These are phyloP conservation scores for Solanum clarkiae DNA, from an alignment of 257 asterid species.

Conservation along the genomic window DNA sequence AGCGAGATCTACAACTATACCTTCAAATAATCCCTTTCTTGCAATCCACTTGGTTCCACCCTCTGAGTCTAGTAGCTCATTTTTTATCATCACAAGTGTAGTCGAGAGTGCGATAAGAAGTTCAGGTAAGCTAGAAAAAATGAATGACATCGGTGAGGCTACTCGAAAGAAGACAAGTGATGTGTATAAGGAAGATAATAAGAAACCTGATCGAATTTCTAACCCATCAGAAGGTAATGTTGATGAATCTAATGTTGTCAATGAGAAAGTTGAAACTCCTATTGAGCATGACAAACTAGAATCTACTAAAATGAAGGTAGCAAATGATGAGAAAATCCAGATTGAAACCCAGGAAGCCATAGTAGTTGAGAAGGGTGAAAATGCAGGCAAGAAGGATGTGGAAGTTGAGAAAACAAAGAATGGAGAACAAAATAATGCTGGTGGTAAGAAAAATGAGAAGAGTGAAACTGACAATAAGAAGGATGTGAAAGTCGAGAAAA, in stretches of 20 bases:
- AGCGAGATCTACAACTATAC: constrained; percentile 13
- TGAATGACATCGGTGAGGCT: not conserved
- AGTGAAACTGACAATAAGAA: no score
- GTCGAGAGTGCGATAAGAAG: not conserved
- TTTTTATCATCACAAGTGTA: constrained; percentile 2
- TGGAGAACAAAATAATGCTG: constrained; percentile 5
- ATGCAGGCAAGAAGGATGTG: constrained; percentile 8
- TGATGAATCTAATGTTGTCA: no score
- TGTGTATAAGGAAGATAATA: not conserved
- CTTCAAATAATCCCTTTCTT: constrained; percentile 68
- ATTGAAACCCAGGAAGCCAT: constrained; percentile 1
- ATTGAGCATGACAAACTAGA: not conserved
- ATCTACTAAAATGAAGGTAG: not conserved
- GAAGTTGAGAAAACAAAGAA: constrained; percentile 18
- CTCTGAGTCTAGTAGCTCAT: not conserved
- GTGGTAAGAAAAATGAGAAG: no score
- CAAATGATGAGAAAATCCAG: not conserved
- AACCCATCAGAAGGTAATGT: no score
- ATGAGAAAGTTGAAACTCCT: not conserved
- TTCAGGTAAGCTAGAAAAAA: not conserved
- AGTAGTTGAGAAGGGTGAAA: constrained; percentile 14
- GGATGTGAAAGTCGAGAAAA: no score
- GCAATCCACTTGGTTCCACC: constrained; percentile 50
- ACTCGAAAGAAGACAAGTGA: constrained; percentile 3
- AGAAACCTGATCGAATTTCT: no score